These are phyloP conservation scores for Posidonia australis DNA, from an alignment of 106 monocot species.

Conservation along the genomic window DNA sequence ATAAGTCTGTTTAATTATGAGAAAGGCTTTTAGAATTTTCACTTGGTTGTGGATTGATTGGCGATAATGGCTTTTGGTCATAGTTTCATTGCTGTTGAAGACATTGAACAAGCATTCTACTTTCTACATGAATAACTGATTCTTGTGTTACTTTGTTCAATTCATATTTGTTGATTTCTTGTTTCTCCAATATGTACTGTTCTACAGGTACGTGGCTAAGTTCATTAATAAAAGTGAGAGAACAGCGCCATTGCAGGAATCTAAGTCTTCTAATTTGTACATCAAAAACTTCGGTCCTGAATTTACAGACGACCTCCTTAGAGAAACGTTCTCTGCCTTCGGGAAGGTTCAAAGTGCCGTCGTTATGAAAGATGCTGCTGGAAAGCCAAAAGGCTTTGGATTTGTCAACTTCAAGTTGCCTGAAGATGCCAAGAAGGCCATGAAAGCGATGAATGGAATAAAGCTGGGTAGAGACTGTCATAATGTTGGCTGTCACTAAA, in stretches of 20 bases:
- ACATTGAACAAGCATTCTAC: no score
- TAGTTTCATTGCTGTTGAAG: no score
- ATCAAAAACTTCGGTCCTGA: conserved; percentile 47
- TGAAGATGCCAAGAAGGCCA: conserved; percentile 40
- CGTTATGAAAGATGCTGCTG: conserved; percentile 37
- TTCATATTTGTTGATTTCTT: background rate
- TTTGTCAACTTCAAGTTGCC: conserved; percentile 39
- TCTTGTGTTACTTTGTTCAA: background rate
- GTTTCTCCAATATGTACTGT: background rate
- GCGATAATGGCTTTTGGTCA: no score
- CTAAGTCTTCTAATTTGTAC: conserved; percentile 35
- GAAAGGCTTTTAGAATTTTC: no score
- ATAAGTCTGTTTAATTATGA: no score
- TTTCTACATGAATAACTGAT: background rate
- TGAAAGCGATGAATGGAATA: conserved; percentile 33
- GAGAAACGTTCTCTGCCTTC: conserved; percentile 36
- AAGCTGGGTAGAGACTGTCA: conserved; percentile 27
- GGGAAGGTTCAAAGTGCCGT: conserved; percentile 39
- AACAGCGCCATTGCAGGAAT: conserved; percentile 6
- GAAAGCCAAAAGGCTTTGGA: conserved; percentile 54
- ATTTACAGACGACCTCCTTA: conserved; percentile 33
- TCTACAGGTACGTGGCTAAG: conserved; percentile 43
- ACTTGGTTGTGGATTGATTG: no score
- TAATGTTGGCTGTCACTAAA: no score
- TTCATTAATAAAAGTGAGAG: conserved; percentile 44